Percentiles rank a stretch among this genome's conserved stretches.
Conservation (phyloP, 1,139 yeast genomes). For the Sugiyamaella paludigena region DNA sequence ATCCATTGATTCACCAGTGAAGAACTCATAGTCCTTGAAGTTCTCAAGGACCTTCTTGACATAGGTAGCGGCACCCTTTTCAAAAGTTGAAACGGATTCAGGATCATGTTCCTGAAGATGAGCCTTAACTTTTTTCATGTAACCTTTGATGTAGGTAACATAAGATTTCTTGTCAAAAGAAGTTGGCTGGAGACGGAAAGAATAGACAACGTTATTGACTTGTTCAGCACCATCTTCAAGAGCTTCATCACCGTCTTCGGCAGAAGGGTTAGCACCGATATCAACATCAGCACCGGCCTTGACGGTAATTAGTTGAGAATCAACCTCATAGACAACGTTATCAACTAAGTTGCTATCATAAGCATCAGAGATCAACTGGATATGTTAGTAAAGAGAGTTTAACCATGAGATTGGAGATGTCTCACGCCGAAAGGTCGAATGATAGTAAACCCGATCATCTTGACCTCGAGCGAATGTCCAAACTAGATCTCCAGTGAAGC, state of each 20-base stretch:
- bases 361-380: conserved; percentile 75
- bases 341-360: conserved; percentile 85
- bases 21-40: conserved; percentile 99
- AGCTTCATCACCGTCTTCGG: conserved; percentile 82
- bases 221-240: conserved; percentile 81
- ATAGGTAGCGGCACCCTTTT: conserved; percentile 94
- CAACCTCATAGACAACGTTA: conserved; percentile 92
- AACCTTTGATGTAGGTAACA: conserved; percentile 93
- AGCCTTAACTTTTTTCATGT: conserved; percentile 95
- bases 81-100: conserved; percentile 80
- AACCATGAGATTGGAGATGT: no score
- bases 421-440: no score
- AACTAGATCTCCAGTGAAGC: neutral
- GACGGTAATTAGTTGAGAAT: conserved; percentile 88
- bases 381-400: conserved; percentile 10
- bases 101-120: conserved; percentile 85
- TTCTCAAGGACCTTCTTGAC: conserved; percentile 92
- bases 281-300: conserved; percentile 85
- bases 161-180: conserved; percentile 96
- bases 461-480: neutral
- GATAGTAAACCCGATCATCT: no score
- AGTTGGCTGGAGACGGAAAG: conserved; percentile 96
- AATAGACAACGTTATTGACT: conserved; percentile 97
- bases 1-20: conserved; percentile 99
- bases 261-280: conserved; percentile 99